Conservation (phyloP, 306 rosid genomes). For the Elaeagnus macrophylla region DNA sequence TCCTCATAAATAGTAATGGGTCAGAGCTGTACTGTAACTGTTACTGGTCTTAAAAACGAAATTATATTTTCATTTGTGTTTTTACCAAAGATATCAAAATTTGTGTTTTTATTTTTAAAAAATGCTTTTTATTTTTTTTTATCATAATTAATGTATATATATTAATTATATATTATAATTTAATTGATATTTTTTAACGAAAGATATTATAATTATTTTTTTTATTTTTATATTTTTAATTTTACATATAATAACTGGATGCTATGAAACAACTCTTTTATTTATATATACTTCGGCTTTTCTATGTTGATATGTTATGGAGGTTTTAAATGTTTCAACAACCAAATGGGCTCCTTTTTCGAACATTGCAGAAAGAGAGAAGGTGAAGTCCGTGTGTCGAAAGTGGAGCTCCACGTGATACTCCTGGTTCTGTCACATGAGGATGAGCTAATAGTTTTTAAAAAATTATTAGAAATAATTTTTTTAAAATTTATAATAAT, state of each 20-base stretch:
- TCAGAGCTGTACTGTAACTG: background rate
- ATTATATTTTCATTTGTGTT: background rate
- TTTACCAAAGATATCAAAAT: background rate
- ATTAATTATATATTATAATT: too few relatives aligned
- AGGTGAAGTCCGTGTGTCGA: background rate
- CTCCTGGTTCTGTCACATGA: background rate
- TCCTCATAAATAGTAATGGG: background rate
- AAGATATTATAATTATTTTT: too few relatives aligned
- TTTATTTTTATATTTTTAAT: too few relatives aligned
- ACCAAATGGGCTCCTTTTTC: background rate
- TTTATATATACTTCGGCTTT: background rate
- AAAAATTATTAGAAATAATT: too few relatives aligned
- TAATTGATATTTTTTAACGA: too few relatives aligned
- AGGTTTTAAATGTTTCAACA: conserved; percentile 9
- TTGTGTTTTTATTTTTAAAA: background rate
- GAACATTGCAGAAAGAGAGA: background rate
- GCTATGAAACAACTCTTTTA: too few relatives aligned
- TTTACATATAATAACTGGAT: too few relatives aligned
- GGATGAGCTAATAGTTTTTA: too few relatives aligned
- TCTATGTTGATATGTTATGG: background rate
- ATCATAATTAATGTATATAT: too few relatives aligned
- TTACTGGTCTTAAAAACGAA: background rate
- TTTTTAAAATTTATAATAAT: too few relatives aligned
- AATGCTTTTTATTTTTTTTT: too few relatives aligned
- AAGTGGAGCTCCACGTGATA: conserved; percentile 22